These are phyloP conservation scores for Trichoderma guizhouense DNA, from an alignment of 2,329 filamentous ascomycete species.

Conservation along the genomic window DNA sequence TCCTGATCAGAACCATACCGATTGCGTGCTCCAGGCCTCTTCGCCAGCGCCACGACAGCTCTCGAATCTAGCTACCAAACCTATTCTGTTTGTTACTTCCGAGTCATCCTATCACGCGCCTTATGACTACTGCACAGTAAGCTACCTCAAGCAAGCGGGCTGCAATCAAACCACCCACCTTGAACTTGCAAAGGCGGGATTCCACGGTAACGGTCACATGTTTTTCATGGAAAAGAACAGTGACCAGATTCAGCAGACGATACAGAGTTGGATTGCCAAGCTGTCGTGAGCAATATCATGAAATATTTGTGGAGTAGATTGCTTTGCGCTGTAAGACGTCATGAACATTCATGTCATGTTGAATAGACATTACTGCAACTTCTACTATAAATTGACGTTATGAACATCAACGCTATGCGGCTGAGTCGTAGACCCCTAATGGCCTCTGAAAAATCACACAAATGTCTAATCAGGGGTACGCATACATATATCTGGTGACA, in stretches of 20 bases:
- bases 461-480: background rate
- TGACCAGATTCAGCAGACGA: slow-evolving; percentile 32
- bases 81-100: slow-evolving; percentile 31
- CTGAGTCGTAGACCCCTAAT: background rate
- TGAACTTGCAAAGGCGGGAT: slow-evolving; percentile 36
- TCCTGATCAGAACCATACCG: slow-evolving; percentile 22
- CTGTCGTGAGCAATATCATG: background rate
- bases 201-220: slow-evolving; percentile 47
- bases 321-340: background rate
- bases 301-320: background rate
- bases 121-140: slow-evolving; percentile 44
- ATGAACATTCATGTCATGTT: background rate
- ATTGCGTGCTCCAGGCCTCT: slow-evolving; percentile 35
- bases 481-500: background rate
- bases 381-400: background rate
- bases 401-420: background rate
- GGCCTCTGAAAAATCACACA: background rate
- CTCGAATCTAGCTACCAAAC: slow-evolving; percentile 19
- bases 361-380: background rate
- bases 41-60: slow-evolving; percentile 20
- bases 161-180: slow-evolving; percentile 33
- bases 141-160: slow-evolving; percentile 43
- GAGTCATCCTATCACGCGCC: slow-evolving; percentile 43
- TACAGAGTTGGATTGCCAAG: slow-evolving; percentile 26
- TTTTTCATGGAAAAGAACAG: slow-evolving; percentile 49